Conservation (phyloP, 176 grass and related monocot species). For the Elymus sibiricus region DNA sequence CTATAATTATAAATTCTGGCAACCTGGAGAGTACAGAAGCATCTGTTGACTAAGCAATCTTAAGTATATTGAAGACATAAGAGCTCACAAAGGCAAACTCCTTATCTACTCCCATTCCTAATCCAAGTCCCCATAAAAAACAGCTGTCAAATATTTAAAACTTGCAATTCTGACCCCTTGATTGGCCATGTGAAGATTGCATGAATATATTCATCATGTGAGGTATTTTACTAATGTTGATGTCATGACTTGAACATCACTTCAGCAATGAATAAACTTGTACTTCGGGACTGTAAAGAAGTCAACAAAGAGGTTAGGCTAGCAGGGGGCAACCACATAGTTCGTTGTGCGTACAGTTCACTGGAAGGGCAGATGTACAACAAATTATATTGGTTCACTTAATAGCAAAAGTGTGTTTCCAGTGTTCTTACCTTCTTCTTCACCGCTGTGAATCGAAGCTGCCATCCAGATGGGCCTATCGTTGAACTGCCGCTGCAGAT, state of each 20-base stretch:
- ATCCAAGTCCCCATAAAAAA: background rate
- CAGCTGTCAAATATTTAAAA: background rate
- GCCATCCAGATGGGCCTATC: slow-evolving; percentile 76
- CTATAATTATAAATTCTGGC: background rate
- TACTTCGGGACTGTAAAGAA: background rate
- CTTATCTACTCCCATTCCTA: background rate
- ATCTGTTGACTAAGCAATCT: background rate
- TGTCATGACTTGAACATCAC: background rate
- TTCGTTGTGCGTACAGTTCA: background rate
- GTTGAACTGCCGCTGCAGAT: slow-evolving; percentile 52
- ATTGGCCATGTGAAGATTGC: background rate
- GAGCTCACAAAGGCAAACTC: background rate
- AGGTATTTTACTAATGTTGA: slow-evolving; percentile 14
- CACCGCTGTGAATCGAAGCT: slow-evolving; percentile 81
- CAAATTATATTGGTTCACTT: background rate
- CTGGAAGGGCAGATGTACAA: background rate
- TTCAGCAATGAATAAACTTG: background rate
- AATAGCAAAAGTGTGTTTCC: slow-evolving; percentile 18
- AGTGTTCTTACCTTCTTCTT: slow-evolving; percentile 66
- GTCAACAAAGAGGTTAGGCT: background rate
- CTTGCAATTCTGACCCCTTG: background rate
- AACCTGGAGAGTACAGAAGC: slow-evolving; percentile 11
- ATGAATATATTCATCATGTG: background rate
- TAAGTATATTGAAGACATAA: background rate
- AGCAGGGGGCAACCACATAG: background rate